Conservation (phyloP, 2,329 filamentous ascomycete genomes). For the Pseudogymnoascus sp. region DNA sequence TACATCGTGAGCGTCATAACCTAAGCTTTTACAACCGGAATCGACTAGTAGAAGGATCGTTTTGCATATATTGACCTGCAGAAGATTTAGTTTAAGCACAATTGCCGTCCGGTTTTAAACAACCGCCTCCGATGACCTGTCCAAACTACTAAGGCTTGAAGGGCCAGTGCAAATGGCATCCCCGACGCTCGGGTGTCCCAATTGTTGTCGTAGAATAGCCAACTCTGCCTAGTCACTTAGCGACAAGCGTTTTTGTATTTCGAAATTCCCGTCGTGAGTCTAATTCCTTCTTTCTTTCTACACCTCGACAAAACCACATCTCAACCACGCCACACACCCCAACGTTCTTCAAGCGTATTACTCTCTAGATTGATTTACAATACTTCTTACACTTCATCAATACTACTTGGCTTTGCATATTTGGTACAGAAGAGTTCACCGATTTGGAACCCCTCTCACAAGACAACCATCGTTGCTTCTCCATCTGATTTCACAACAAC, state of each 20-base stretch:
- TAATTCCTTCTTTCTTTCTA: not conserved
- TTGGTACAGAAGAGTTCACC: not conserved
- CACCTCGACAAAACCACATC: not conserved
- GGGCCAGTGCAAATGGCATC: not conserved
- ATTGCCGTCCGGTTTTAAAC: not conserved
- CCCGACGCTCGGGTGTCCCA: not conserved
- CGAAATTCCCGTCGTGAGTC: not conserved
- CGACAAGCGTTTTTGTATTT: not conserved
- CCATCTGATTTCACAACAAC: not conserved
- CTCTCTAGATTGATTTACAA: not conserved
- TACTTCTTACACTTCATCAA: not conserved
- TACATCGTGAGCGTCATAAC: not conserved
- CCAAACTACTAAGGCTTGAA: not conserved
- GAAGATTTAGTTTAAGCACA: not conserved
- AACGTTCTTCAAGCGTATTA: not conserved
- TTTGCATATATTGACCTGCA: not conserved
- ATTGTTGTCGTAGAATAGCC: not conserved
- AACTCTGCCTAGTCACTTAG: not conserved
- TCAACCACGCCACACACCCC: not conserved
- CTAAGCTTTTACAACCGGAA: not conserved
- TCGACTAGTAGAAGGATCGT: not conserved
- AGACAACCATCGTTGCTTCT: not conserved
- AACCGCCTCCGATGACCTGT: not conserved
- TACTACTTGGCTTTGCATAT: not conserved
- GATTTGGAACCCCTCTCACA: not conserved